Evolutionary conservation across 2,329 filamentous ascomycete species (phyloP), one percentile per base, ranked within the genome.

Genomic region (Cladosporium sp.): DNA sequence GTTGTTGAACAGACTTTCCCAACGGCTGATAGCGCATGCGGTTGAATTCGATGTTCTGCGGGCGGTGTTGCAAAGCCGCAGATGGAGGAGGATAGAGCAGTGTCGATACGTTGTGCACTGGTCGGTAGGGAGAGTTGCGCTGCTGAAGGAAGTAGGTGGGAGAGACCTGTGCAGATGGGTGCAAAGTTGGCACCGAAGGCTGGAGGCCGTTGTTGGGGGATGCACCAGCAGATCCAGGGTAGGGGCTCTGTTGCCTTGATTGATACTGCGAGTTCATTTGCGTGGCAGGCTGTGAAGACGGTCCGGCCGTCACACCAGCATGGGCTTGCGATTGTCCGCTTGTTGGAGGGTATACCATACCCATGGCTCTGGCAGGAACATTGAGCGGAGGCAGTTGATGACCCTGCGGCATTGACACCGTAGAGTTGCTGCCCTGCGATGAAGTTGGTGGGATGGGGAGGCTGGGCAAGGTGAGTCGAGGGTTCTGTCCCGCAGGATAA

Each of bases 121-220:
- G 92, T 56, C 89, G 87, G 69, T 97, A 97, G 3, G 93, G 93
- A 49, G 92, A 97, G 55, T 87, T 84, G 50, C 93, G 82, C 65
- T 95, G 88, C 62, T 88, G 86, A 32, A 96, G 76, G 69, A 94
- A 94, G 62, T 88, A 82, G 9, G 87, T 91, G 1, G 92, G 92
- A 27, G 93, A 97, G 56, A 93, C 79, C 27, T 87, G 85, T 38
- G 82, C 80, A 5, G 61, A 55, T 36, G 62, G 61, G 32, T 64
- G 62, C 27, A 62, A 80, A 9, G 78, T 72, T n/a, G 11, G 13
- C 9, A 73, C 69, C 2, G 80, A 78, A 38, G 76, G 72, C 6
- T 72, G 73, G 18, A 80, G 76, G 13, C 83, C 80, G n/a, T 77
- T 78, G n/a, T 85, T 82, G 1, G 88, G 90, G 1, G 88, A 92